phyloP scores from a whole-genome alignment of 805 yeast species.

The Debaryomyces castellii region DNA sequence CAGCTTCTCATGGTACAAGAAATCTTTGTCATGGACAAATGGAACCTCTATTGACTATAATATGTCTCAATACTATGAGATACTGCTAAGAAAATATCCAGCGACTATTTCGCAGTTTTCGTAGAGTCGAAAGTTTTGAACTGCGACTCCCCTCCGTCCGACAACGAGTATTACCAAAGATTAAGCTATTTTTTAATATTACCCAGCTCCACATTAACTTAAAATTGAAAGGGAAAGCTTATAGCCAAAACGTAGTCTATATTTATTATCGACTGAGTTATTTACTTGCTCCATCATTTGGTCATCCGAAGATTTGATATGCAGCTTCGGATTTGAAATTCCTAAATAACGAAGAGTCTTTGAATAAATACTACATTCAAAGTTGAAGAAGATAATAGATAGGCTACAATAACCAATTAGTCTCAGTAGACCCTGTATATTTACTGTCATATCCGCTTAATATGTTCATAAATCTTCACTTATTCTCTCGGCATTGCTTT shows the following conservation, averaged over 20 bases:
- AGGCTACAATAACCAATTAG: too few relatives aligned
- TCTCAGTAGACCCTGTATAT: neutral
- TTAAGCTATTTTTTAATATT: too few relatives aligned
- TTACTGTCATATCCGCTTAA: neutral
- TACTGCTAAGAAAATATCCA: neutral
- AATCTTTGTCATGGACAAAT: neutral
- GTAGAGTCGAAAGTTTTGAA: too few relatives aligned
- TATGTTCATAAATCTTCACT: neutral
- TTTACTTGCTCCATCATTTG: too few relatives aligned
- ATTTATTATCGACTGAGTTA: too few relatives aligned
- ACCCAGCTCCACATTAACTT: neutral
- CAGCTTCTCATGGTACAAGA: neutral
- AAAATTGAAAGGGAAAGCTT: neutral
- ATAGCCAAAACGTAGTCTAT: neutral
- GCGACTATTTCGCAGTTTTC: neutral
- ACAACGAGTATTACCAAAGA: neutral
- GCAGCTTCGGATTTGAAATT: too few relatives aligned
- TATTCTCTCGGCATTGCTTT: neutral
- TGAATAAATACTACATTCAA: too few relatives aligned
- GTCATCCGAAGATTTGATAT: too few relatives aligned
- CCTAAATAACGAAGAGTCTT: too few relatives aligned
- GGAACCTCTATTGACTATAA: neutral
- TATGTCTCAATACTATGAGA: neutral
- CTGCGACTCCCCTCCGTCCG: neutral
- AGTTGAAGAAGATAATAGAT: too few relatives aligned